phyloP scores from a whole-genome alignment of 208 protist species.

The Balamuthia mandrillaris region DNA sequence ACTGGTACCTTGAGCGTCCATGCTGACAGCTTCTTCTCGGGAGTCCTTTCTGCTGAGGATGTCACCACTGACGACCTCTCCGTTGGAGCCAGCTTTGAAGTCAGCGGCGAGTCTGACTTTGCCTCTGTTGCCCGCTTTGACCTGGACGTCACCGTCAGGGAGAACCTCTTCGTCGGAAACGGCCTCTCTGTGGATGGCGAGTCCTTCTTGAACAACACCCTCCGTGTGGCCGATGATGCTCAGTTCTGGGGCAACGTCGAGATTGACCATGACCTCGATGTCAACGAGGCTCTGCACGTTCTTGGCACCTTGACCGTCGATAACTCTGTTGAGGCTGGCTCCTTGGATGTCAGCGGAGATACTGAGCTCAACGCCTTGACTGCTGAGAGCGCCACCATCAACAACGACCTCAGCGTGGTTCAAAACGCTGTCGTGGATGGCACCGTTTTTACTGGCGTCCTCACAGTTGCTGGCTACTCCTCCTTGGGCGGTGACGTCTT shows the following conservation, averaged over 20 bases:
- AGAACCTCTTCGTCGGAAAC: neutral
- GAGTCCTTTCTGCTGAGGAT: no score
- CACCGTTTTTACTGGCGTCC: neutral
- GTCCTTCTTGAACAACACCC: no score
- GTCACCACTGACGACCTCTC: no score
- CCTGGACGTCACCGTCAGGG: no score
- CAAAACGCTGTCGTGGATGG: neutral
- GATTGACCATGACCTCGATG: no score
- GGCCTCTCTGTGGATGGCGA: neutral
- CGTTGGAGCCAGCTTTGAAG: no score
- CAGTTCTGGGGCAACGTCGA: neutral
- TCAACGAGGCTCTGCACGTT: no score
- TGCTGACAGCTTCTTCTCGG: no score
- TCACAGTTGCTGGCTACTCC: neutral
- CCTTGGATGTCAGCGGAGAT: neutral
- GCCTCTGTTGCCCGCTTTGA: neutral
- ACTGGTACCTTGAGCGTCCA: no score
- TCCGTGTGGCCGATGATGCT: neutral
- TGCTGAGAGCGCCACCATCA: neutral
- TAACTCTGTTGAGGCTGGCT: no score
- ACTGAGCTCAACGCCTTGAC: no score
- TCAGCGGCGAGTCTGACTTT: neutral
- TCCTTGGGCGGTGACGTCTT: neutral
- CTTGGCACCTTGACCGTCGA: no score
- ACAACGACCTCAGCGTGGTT: neutral